A percentile compares a stretch with the other conserved stretches of the same genome.
These are phyloP conservation scores for Trichoderma sp. DNA, from an alignment of 2,329 filamentous ascomycete genomes.

Conservation along the genomic window DNA sequence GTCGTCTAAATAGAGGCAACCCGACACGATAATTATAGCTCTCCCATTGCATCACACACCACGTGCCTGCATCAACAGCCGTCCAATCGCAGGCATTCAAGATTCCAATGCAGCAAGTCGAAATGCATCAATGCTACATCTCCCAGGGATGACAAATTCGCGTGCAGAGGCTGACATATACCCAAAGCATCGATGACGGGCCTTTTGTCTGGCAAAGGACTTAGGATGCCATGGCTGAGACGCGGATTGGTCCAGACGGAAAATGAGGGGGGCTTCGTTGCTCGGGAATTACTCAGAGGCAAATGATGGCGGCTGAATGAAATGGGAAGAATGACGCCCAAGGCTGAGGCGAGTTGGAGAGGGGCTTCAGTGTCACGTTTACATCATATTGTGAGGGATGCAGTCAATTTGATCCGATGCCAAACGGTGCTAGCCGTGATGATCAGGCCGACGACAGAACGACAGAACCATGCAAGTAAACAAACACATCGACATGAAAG, in stretches of 20 bases:
- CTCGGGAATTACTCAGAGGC: neutral
- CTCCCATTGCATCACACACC: neutral
- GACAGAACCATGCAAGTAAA: neutral
- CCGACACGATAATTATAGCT: neutral
- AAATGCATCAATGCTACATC: neutral
- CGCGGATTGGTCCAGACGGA: neutral
- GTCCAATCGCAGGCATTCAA: neutral
- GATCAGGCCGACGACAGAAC: neutral
- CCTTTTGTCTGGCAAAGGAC: neutral
- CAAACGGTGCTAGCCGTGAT: constrained; percentile 1
- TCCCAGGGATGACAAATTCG: constrained; percentile 8
- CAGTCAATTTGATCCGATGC: neutral
- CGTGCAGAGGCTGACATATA: neutral
- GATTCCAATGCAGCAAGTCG: neutral
- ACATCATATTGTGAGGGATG: neutral
- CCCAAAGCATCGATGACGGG: neutral
- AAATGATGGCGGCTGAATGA: neutral
- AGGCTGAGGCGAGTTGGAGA: neutral
- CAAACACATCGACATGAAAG: too few relatives aligned
- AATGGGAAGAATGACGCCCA: neutral
- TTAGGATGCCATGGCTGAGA: neutral
- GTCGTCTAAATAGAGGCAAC: neutral
- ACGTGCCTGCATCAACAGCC: neutral
- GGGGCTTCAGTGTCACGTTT: constrained; percentile 6
- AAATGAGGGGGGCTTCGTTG: neutral